These are phyloP conservation scores for Pedinophyceae sp. DNA, from an alignment of 139 green algal genomes.

Conservation along the genomic window DNA sequence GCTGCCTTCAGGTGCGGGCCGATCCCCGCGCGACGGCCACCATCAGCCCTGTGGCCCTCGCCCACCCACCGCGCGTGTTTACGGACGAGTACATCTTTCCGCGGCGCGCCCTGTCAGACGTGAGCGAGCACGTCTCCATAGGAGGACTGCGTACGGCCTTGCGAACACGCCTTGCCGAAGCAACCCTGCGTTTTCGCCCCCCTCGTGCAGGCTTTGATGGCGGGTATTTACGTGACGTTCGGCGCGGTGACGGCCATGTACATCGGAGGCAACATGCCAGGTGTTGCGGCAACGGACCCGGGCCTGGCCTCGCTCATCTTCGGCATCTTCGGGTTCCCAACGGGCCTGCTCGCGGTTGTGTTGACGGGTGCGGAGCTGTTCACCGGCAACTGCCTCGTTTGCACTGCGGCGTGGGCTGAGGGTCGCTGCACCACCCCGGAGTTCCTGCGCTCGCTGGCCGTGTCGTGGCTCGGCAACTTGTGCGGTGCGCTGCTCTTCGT, in stretches of 20 bases:
- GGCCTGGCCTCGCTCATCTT: slow-evolving; percentile 22
- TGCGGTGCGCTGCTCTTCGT: slow-evolving; percentile 45
- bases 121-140: no score
- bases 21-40: no score
- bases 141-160: no score
- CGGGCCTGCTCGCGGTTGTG: slow-evolving; percentile 8
- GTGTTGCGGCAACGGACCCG: slow-evolving; percentile 26
- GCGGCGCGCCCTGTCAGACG: no score
- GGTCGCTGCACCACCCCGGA: no score
- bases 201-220: slow-evolving; percentile 8
- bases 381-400: slow-evolving; percentile 61
- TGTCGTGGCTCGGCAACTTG: slow-evolving; percentile 69
- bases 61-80: no score
- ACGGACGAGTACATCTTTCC: no score
- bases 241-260: slow-evolving; percentile 38
- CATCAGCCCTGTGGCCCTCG: no score
- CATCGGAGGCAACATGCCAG: slow-evolving; percentile 15
- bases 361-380: slow-evolving; percentile 63
- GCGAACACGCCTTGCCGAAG: no score
- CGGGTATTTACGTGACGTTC: slow-evolving; percentile 47
- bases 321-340: slow-evolving; percentile 12
- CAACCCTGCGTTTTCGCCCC: no score
- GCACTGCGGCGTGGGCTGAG: no score
- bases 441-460: slow-evolving; percentile 38
- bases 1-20: no score